Base-by-base conservation (phyloP, 495 filamentous ascomycete genomes). In the Terfezia claveryi region DNA sequence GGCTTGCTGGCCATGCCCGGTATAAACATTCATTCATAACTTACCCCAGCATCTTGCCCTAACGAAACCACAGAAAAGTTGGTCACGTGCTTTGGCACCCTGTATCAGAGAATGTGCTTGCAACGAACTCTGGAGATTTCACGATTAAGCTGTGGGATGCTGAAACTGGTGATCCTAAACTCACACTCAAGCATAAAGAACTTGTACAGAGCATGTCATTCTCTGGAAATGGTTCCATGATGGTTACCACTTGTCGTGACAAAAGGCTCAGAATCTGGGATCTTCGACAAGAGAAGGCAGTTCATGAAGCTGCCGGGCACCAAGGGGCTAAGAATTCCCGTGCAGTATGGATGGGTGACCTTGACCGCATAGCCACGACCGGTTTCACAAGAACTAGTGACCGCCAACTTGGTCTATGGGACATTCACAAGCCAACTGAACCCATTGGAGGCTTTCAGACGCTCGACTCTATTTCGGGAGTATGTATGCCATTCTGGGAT, bases 401-500 rank as follows among this genome's bases (percentile, higher is more conserved):
- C 70, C 80, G 91, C 14, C 91, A 98, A 65, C 74, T 98, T 63
- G 91, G 81, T 36, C 75, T 96, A 38, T 98, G 91, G 91, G 91
- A 98, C 73, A 78, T 89, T 49, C 81, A 86, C 57, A 77, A 79
- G 49, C 80, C 80, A 36, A 69, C 68, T 17, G 81, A 88, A 58
- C 91, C 91, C 16, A 80, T 95, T 61, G 87, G 83, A 36, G 87
- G 86, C 4, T 94, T 94, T 69, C 77, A 78, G 63, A 80, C 79
- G 50, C 72, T 98, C 50, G 92, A 96, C 67, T 86, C 85, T 27
- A 93, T 94, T 59, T 95, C 89, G 16, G 92, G 92, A 62, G 87
- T 98, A 50, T 93, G 85, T 73, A 96, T 98, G 86, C 91, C 91
- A 7, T 98, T 98, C 78, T 98, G 91, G 91, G 91, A 98, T 67